A percentile compares a stretch with the other conserved stretches of the same genome.
Evolutionary conservation across 352 stramenopile species (phyloP).

Genomic region (Pythium chondricola): DNA sequence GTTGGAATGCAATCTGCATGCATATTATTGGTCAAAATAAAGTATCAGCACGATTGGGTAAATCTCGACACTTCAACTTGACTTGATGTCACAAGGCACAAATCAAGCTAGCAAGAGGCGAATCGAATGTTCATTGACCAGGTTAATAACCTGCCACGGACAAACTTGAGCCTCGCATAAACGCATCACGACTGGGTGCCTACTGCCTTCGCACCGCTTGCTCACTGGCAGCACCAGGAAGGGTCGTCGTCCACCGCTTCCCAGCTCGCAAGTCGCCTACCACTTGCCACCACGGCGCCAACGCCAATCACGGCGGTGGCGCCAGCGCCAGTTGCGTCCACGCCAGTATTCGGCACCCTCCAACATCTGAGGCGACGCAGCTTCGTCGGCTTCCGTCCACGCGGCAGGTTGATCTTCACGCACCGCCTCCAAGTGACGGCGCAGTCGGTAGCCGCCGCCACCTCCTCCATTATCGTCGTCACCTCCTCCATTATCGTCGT

Average conservation of each 20-base stretch:
- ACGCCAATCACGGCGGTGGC: neutral
- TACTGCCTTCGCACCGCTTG: too few relatives aligned
- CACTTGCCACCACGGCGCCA: neutral
- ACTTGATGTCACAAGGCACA: neutral
- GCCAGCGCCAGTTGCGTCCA: neutral
- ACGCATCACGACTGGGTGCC: too few relatives aligned
- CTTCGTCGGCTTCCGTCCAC: constrained; percentile 1
- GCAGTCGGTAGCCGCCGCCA: neutral
- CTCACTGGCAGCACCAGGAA: too few relatives aligned
- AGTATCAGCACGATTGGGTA: neutral
- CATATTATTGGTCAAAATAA: neutral
- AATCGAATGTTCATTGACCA: too few relatives aligned
- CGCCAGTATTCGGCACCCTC: neutral
- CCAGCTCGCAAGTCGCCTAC: too few relatives aligned
- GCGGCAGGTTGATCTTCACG: neutral
- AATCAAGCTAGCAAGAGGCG: neutral
- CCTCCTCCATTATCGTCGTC: neutral
- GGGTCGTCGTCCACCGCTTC: too few relatives aligned
- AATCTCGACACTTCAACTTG: neutral
- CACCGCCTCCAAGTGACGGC: neutral
- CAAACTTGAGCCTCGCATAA: too few relatives aligned
- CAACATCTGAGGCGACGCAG: neutral
- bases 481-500: neutral
- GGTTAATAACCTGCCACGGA: too few relatives aligned
- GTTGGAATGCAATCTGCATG: neutral